Percentiles rank a stretch among this genome's conserved stretches.
These are phyloP conservation scores for Lupinus albus DNA, from an alignment of 306 rosid genomes.

Conservation along the genomic window DNA sequence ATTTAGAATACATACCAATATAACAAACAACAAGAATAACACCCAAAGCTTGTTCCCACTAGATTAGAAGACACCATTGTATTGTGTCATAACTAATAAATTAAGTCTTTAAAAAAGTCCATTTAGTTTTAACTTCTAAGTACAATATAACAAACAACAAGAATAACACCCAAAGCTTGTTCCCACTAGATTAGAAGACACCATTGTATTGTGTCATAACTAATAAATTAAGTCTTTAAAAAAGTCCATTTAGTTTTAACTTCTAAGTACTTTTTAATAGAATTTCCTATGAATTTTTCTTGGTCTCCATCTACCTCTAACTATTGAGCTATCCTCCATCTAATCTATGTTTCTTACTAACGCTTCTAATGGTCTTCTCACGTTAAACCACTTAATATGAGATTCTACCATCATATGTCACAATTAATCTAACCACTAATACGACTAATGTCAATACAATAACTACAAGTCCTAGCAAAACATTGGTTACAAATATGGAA, in stretches of 20 bases:
- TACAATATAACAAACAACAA: conserved; percentile 3
- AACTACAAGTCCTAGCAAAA: conserved; percentile 19
- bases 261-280: neutral
- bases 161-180: too few species aligned
- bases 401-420: neutral
- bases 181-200: too few species aligned
- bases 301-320: too few species aligned
- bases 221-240: neutral
- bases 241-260: neutral
- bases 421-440: conserved; percentile 21
- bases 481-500: conserved; percentile 23
- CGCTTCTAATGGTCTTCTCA: too few species aligned
- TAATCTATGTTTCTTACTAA: too few species aligned
- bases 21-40: neutral
- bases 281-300: neutral
- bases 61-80: neutral
- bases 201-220: neutral
- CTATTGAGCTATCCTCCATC: too few species aligned
- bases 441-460: conserved; percentile 3
- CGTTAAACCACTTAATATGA: too few species aligned
- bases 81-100: neutral
- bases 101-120: neutral
- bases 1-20: conserved; percentile 39
- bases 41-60: too few species aligned
- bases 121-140: too few species aligned